A percentile compares a stretch with the other conserved stretches of the same genome.
Evolutionary conservation across 2,329 filamentous ascomycete species (phyloP).

Genomic region (Pseudocercospora macadamiae): DNA sequence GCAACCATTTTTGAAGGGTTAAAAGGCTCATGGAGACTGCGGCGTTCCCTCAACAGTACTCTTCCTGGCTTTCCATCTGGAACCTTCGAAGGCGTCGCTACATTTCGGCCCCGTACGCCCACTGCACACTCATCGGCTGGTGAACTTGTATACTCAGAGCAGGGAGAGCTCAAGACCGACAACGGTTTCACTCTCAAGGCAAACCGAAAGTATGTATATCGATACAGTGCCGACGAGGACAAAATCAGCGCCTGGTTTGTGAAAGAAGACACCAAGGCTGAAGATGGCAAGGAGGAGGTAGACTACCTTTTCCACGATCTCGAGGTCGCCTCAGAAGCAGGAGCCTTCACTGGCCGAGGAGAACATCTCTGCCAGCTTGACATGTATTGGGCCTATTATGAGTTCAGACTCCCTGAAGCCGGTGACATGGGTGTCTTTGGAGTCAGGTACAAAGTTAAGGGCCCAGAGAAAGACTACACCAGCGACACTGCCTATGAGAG

Average conservation of each 20-base stretch:
- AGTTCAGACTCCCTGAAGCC: slow-evolving; percentile 55
- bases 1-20: slow-evolving; percentile 38
- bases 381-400: slow-evolving; percentile 70
- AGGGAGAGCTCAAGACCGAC: slow-evolving; percentile 41
- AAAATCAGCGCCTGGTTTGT: slow-evolving; percentile 75
- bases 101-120: slow-evolving; percentile 36
- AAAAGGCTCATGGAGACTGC: slow-evolving; percentile 39
- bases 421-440: slow-evolving; percentile 40
- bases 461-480: slow-evolving; percentile 43
- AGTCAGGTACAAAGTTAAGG: slow-evolving; percentile 42
- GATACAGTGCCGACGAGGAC: slow-evolving; percentile 67
- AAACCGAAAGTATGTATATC: slow-evolving; percentile 71
- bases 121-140: slow-evolving; percentile 33
- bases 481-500: slow-evolving; percentile 42
- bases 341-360: slow-evolving; percentile 64
- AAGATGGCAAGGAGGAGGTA: slow-evolving; percentile 46
- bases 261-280: slow-evolving; percentile 62
- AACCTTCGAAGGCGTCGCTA: slow-evolving; percentile 40
- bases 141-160: slow-evolving; percentile 40
- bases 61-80: slow-evolving; percentile 41
- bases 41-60: slow-evolving; percentile 36
- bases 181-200: slow-evolving; percentile 57
- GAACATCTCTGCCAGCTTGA: slow-evolving; percentile 73
- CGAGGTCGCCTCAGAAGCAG: slow-evolving; percentile 55
- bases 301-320: slow-evolving; percentile 78